Base-by-base conservation (phyloP, 768 basidiomycete genomes). In the Pleurotus tuber-regium region DNA sequence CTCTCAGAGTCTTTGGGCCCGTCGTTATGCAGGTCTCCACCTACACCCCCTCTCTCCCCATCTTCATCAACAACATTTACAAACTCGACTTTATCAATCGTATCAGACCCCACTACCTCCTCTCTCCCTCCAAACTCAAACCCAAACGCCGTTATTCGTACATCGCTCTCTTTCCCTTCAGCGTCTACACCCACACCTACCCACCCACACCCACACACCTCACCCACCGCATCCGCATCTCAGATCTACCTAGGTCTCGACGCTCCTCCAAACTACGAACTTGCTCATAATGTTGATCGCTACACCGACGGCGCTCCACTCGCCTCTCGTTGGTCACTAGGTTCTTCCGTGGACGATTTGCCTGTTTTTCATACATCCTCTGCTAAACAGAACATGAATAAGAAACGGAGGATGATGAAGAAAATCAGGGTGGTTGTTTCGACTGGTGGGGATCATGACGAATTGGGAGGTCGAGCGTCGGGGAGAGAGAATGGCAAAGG, bases 291-390 rank as follows among this genome's bases (percentile, higher is more conserved):
- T n/a, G 35, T n/a, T n/a, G n/a, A n/a, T n/a, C n/a, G n/a, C n/a
- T n/a, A 38, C 35, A 16, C 35, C 35, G 35, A 38, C 35, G 12
- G n/a, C 35, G 35, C n/a, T 19, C n/a, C 35, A 38, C 35, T 19
- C 35, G 4, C 46, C 31, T 48, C 46, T 6, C 46, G 30, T 14
- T 48, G 46, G 46, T 48, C 46, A 6, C 29, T 33, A 7, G 9
- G 31, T 3, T 48, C 46, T 18, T 48, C 46, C 18, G 21, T 48
- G 8, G 25, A 48, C 30, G 35, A 38, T 19, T 19, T n/a, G 6
- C 35, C 35, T n/a, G n/a, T 38, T 4, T 19, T 19, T 4, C 14
- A 38, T 38, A n/a, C 35, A 2, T n/a, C 35, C 12, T 38, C 35
- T n/a, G n/a, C n/a, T n/a, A n/a, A n/a, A n/a, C n/a, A n/a, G n/a